Evolutionary conservation across 2,329 filamentous ascomycete species (phyloP), one percentile per base, ranked within the genome.

Genomic region (Acephala macrosclerotiorum): DNA sequence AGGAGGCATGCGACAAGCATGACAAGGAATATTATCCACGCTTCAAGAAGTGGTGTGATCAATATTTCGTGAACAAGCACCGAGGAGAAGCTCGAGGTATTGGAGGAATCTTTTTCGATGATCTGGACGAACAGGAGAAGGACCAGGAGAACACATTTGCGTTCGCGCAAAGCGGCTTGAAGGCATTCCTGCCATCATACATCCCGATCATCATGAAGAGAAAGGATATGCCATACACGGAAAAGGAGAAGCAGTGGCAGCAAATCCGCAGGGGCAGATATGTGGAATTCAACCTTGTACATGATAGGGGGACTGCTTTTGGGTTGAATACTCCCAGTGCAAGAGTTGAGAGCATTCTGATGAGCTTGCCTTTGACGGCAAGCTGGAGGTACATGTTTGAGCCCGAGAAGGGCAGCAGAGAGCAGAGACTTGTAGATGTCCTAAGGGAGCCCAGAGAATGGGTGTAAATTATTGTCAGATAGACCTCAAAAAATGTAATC

Each of bases 41-140:
- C 61, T 99, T 98, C 86, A 99, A 99, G 83, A 90, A 91, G 77
- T 99, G 96, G 96, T 99, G 96, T 78, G 96, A 99, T 78, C 89
- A 96, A 74, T 99, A 99, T 83, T 99, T 99, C 81, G 90, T 86
- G 82, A 92, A 97, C 79, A 95, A 94, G 78, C 96, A 99, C 81
- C 89, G 96, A 56, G 87, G 87, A 66, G 96, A 99, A 81, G 84
- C 88, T 56, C 91, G 96, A 58, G 96, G 96, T 64, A 82, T 99
- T 38, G 96, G 96, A 61, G 96, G 96, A 61, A 98, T 99, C 79
- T 99, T 99, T 87, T 99, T 99, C 76, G 96, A 99, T 79, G 96
- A 99, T 77, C 85, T 99, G 16, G 96, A 99, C 77, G 91, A 92
- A 74, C 86, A 87, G 1, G 91, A 95, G 74, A 93, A 94, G 67